Percentiles rank a stretch among this genome's conserved stretches.
Evolutionary conservation across 805 yeast genomes (phyloP).

Genomic region (Priceomyces fermenticarens): DNA sequence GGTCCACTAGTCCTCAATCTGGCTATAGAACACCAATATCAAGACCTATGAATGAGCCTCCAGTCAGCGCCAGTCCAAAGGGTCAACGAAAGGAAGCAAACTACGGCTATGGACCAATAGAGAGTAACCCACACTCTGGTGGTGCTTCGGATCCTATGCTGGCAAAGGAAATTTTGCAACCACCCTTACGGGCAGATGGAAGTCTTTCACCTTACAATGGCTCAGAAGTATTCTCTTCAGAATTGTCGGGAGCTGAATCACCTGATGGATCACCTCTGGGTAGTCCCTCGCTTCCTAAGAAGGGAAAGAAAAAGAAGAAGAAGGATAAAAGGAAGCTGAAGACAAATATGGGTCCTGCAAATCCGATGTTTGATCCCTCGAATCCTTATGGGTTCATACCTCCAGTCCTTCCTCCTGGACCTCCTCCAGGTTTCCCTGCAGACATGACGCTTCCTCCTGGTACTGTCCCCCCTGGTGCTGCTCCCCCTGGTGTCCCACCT

Average conservation of each 20-base stretch:
- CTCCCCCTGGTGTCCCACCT: slow-evolving; percentile 5
- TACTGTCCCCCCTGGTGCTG: neutral
- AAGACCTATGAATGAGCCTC: too few species aligned
- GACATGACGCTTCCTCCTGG: neutral
- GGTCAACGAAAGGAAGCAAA: too few species aligned
- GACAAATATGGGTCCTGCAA: neutral
- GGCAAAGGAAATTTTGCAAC: too few species aligned
- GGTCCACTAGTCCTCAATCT: too few species aligned
- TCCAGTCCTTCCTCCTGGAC: neutral
- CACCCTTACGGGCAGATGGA: too few species aligned
- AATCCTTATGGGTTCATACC: slow-evolving; percentile 1
- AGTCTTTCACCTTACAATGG: too few species aligned
- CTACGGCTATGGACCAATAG: too few species aligned
- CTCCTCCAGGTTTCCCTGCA: neutral
- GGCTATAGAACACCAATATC: too few species aligned
- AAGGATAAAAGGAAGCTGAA: slow-evolving; percentile 1
- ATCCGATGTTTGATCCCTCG: neutral
- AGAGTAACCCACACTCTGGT: too few species aligned
- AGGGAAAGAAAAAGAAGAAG: slow-evolving; percentile 1
- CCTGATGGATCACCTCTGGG: neutral
- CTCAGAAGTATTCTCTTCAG: neutral
- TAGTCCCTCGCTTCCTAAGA: neutral
- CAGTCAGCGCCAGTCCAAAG: too few species aligned
- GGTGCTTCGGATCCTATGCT: too few species aligned
- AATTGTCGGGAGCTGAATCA: too few species aligned